A percentile compares a stretch with the other conserved stretches of the same genome.
These are phyloP conservation scores for Saitozyma podzolica DNA, from an alignment of 768 basidiomycete species.

Conservation along the genomic window DNA sequence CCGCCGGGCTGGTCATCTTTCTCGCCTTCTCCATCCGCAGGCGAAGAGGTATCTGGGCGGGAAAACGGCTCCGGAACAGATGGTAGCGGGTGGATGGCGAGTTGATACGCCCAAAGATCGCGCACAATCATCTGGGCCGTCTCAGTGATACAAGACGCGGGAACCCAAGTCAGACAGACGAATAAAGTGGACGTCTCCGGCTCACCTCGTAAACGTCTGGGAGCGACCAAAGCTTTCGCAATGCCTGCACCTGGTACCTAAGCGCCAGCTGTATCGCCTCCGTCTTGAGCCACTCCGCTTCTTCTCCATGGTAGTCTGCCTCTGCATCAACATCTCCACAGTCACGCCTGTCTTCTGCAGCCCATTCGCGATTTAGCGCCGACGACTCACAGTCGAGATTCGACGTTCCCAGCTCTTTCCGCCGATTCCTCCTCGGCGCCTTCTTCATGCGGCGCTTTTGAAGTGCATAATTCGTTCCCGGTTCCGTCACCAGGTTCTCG, in stretches of 20 bases:
- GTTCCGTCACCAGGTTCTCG: conserved; percentile 72
- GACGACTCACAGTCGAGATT: conserved; percentile 63
- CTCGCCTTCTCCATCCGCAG: conserved; percentile 3
- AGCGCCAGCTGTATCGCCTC: conserved; percentile 81
- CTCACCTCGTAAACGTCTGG: conserved; percentile 45
- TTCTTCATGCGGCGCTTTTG: conserved; percentile 64
- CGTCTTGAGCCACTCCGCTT: conserved; percentile 75
- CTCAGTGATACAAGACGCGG: not conserved
- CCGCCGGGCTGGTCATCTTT: not conserved
- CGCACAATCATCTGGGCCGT: conserved; percentile 42
- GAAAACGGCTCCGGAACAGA: conserved; percentile 10
- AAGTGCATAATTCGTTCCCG: conserved; percentile 64
- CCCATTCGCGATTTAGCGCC: not conserved
- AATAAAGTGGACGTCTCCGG: not conserved
- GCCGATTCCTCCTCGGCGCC: conserved; percentile 59
- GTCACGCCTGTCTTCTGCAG: not conserved
- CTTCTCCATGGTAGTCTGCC: conserved; percentile 78
- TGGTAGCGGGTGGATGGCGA: conserved; percentile 37
- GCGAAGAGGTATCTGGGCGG: not conserved
- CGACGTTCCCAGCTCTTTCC: conserved; percentile 56
- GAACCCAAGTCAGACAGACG: not conserved
- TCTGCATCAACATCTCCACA: not conserved
- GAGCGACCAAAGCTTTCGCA: conserved; percentile 40
- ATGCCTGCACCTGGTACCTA: conserved; percentile 65
- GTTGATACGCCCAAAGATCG: conserved; percentile 49